A percentile compares a stretch with the other conserved stretches of the same genome.
Conservation (phyloP, 768 basidiomycete genomes). For the Tylopilus sp. region DNA sequence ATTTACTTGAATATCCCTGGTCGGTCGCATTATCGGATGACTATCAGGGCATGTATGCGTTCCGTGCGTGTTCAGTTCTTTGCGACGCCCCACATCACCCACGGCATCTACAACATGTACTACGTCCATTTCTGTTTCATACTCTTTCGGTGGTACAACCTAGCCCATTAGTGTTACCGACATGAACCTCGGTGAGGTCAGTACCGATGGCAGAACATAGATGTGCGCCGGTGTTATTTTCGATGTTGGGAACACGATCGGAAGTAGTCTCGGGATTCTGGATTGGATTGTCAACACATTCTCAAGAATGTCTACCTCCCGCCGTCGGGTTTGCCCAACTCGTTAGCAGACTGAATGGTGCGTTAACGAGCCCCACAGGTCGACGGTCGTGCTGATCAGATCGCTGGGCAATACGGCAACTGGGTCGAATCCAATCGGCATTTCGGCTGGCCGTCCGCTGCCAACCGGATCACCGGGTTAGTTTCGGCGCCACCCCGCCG, state of each 20-base stretch:
- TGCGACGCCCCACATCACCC: not conserved
- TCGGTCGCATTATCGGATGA: constrained; percentile 41
- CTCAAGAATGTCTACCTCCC: constrained; percentile 40
- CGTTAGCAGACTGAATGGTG: constrained; percentile 13
- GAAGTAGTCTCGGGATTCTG: constrained; percentile 40
- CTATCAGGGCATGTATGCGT: constrained; percentile 71
- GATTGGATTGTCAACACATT: constrained; percentile 71
- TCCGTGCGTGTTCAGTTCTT: constrained; percentile 49
- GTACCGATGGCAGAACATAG: constrained; percentile 2
- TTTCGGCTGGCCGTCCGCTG: too few species aligned
- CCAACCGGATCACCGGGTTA: too few species aligned
- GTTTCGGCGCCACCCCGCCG: too few species aligned
- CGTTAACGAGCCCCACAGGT: too few species aligned
- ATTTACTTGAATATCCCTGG: constrained; percentile 69
- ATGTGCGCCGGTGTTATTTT: constrained; percentile 69
- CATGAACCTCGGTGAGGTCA: constrained; percentile 69
- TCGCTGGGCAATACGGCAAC: too few species aligned
- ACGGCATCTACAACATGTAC: constrained; percentile 54
- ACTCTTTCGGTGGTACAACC: constrained; percentile 73
- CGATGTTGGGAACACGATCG: constrained; percentile 57
- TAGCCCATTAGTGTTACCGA: constrained; percentile 78
- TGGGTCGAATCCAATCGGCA: too few species aligned
- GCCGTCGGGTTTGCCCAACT: constrained; percentile 31
- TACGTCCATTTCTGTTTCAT: constrained; percentile 48
- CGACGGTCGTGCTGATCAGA: too few species aligned